Evolutionary conservation across 352 stramenopile species (phyloP).

Genomic region (Blastocystis sp.): DNA sequence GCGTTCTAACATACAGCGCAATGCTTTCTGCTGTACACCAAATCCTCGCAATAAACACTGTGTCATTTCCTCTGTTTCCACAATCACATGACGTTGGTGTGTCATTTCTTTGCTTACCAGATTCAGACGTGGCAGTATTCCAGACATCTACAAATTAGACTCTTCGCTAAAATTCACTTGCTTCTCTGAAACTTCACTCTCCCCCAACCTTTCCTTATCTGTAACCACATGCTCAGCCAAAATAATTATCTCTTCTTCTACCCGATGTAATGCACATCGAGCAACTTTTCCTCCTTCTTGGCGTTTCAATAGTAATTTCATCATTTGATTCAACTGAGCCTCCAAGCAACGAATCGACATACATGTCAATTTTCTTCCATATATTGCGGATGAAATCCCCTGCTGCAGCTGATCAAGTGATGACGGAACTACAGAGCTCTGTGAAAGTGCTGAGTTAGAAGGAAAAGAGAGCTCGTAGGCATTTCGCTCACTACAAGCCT

Average conservation of each 20-base stretch:
- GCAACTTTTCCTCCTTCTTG: background rate
- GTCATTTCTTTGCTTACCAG: background rate
- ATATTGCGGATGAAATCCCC: background rate
- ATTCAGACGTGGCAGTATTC: background rate
- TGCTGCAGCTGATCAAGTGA: background rate
- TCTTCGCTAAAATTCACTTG: background rate
- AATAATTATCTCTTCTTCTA: conserved; percentile 22
- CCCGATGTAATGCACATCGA: background rate
- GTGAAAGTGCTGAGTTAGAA: background rate
- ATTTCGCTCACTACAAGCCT: background rate
- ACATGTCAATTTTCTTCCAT: background rate
- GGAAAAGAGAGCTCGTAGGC: background rate
- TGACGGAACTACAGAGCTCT: background rate
- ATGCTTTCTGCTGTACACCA: background rate
- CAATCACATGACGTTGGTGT: background rate
- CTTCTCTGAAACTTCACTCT: background rate
- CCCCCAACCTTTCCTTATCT: background rate
- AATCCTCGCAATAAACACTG: background rate
- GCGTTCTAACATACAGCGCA: background rate
- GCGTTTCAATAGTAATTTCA: background rate
- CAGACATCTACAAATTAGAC: background rate
- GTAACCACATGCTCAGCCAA: background rate
- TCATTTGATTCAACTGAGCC: background rate
- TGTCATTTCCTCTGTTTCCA: background rate
- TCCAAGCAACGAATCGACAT: background rate